Percentiles rank a stretch among this genome's conserved stretches.
phyloP scores from a whole-genome alignment of 1,139 yeast genomes.

The Kurtzmaniella quercitrusa region DNA sequence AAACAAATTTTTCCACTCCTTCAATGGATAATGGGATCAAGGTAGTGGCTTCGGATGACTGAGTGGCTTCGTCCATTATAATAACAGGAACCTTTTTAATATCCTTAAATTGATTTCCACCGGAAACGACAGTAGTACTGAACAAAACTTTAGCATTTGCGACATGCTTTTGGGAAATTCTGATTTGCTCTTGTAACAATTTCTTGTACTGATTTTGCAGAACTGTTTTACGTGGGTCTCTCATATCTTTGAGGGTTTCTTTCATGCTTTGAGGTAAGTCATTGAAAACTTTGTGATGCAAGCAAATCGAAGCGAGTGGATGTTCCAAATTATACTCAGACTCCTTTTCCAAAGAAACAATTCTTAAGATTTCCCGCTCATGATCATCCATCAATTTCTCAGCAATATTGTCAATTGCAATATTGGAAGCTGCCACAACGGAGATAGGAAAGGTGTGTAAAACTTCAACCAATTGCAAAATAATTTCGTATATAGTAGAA shows the following conservation, averaged over 20 bases:
- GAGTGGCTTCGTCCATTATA: slow-evolving; percentile 61
- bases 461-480: slow-evolving; percentile 54
- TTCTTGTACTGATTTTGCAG: slow-evolving; percentile 46
- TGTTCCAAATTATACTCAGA: slow-evolving; percentile 54
- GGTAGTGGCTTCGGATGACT: slow-evolving; percentile 68
- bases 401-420: slow-evolving; percentile 75
- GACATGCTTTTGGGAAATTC: slow-evolving; percentile 45
- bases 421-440: slow-evolving; percentile 73
- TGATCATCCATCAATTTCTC: slow-evolving; percentile 55
- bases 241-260: slow-evolving; percentile 40
- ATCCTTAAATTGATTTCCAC: slow-evolving; percentile 58
- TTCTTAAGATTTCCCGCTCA: slow-evolving; percentile 52
- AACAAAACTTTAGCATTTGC: slow-evolving; percentile 67
- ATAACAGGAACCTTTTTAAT: slow-evolving; percentile 60
- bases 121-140: slow-evolving; percentile 70
- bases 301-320: slow-evolving; percentile 54
- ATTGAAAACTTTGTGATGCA: slow-evolving; percentile 56
- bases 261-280: slow-evolving; percentile 43
- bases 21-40: slow-evolving; percentile 67
- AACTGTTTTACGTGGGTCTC: slow-evolving; percentile 35
- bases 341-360: slow-evolving; percentile 59
- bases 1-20: slow-evolving; percentile 62
- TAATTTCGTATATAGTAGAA: slow-evolving; percentile 61
- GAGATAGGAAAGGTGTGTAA: slow-evolving; percentile 59
- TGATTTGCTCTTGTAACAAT: slow-evolving; percentile 39